These are phyloP conservation scores for Endothia cerciana DNA, from an alignment of 2,329 filamentous ascomycete species.

Conservation along the genomic window DNA sequence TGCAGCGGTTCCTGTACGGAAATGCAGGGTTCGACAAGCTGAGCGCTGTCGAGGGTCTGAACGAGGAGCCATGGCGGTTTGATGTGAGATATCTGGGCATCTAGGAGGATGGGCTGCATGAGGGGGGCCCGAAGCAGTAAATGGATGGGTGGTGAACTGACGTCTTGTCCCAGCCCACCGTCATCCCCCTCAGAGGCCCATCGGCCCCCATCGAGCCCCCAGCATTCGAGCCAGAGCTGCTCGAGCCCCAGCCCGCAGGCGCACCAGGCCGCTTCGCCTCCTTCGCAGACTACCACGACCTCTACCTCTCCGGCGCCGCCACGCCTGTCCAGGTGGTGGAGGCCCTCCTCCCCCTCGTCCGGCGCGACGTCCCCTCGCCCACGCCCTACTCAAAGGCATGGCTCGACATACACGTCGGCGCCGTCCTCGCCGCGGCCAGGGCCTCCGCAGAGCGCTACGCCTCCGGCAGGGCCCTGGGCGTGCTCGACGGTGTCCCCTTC, in stretches of 20 bases:
- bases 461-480: slow-evolving; percentile 64
- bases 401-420: slow-evolving; percentile 66
- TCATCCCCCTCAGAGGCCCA: slow-evolving; percentile 53
- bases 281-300: slow-evolving; percentile 74
- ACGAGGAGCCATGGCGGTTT: slow-evolving; percentile 49
- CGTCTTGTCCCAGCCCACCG: slow-evolving; percentile 51
- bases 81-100: slow-evolving; percentile 42
- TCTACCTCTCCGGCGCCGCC: slow-evolving; percentile 70
- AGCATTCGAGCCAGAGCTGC: slow-evolving; percentile 47
- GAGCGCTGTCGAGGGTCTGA: slow-evolving; percentile 51
- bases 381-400: slow-evolving; percentile 74
- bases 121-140: neutral
- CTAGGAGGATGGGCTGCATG: neutral
- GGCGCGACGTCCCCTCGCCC: slow-evolving; percentile 55
- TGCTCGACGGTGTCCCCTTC: slow-evolving; percentile 81
- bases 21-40: slow-evolving; percentile 64
- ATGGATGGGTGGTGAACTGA: slow-evolving; percentile 6
- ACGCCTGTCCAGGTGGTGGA: slow-evolving; percentile 76
- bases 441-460: slow-evolving; percentile 76
- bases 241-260: slow-evolving; percentile 45
- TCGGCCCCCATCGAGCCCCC: slow-evolving; percentile 37
- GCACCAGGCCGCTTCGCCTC: slow-evolving; percentile 65
- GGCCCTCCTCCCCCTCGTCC: slow-evolving; percentile 71
- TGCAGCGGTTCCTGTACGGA: slow-evolving; percentile 70
- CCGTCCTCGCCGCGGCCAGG: slow-evolving; percentile 68